Evolutionary conservation across 2,329 filamentous ascomycete genomes (phyloP).

Genomic region (Diaporthe sp.): DNA sequence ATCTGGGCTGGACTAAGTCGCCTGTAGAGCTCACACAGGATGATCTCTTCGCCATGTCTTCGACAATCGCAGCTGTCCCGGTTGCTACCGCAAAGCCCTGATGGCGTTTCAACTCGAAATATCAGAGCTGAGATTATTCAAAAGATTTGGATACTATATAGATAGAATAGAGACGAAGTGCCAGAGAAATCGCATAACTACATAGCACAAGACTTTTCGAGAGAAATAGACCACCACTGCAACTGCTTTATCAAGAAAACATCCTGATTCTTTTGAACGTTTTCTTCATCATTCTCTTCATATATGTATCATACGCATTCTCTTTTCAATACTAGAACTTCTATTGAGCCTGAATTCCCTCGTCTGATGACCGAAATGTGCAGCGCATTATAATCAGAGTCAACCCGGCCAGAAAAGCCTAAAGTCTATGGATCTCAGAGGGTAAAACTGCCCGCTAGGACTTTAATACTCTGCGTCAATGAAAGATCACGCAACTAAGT

Average conservation of each 20-base stretch:
- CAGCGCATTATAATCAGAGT: neutral
- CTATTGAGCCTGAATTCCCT: neutral
- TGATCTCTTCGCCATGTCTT: conserved; percentile 17
- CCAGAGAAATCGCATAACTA: neutral
- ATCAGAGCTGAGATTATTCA: too few relatives aligned
- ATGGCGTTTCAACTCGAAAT: neutral
- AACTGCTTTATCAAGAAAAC: neutral
- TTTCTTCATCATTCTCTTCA: neutral
- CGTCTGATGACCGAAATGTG: neutral
- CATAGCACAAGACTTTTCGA: neutral
- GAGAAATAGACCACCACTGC: too few relatives aligned
- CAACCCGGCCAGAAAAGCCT: neutral
- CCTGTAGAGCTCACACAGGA: conserved; percentile 8
- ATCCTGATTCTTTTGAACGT: too few relatives aligned
- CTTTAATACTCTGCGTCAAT: neutral
- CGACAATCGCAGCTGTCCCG: conserved; percentile 12
- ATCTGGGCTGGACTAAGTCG: conserved; percentile 23
- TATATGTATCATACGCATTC: neutral
- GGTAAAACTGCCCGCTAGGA: too few relatives aligned
- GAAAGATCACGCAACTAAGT: neutral
- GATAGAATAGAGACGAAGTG: neutral
- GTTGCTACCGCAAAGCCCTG: neutral
- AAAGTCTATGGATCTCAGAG: neutral
- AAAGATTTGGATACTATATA: neutral
- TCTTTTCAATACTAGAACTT: neutral